Evolutionary conservation across 352 stramenopile genomes (phyloP).

Genomic region (Pythium brachiatum): DNA sequence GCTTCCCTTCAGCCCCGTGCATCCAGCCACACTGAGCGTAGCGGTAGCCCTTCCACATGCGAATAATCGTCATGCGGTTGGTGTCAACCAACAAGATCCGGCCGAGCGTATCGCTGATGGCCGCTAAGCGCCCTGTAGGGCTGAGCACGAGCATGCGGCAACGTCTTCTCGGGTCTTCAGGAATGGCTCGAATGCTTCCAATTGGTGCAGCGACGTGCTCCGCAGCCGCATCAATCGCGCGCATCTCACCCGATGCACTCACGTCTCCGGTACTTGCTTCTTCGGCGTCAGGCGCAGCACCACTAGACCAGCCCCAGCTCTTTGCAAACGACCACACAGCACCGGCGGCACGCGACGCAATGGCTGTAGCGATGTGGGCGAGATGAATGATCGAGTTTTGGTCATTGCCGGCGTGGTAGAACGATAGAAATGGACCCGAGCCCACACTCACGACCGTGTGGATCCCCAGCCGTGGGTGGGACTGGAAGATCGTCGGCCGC

Average conservation of each 20-base stretch:
- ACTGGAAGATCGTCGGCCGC: slow-evolving; percentile 79
- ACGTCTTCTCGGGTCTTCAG: slow-evolving; percentile 60
- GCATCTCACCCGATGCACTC: slow-evolving; percentile 17
- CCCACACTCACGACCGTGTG: slow-evolving; percentile 74
- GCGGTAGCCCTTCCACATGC: slow-evolving; percentile 88
- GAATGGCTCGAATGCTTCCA: slow-evolving; percentile 42
- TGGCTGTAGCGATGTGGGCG: slow-evolving; percentile 79
- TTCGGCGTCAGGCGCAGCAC: slow-evolving; percentile 14
- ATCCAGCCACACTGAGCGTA: slow-evolving; percentile 84
- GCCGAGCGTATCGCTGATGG: slow-evolving; percentile 72
- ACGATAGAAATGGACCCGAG: slow-evolving; percentile 64
- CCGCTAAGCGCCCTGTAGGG: slow-evolving; percentile 62
- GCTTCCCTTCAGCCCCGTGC: slow-evolving; percentile 55
- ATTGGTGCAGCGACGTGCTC: slow-evolving; percentile 74
- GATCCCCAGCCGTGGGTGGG: slow-evolving; percentile 65
- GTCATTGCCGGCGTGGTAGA: slow-evolving; percentile 83
- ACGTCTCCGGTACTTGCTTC: slow-evolving; percentile 24
- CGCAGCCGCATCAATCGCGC: slow-evolving; percentile 39
- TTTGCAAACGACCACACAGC: slow-evolving; percentile 83
- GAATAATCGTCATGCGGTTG: slow-evolving; percentile 73
- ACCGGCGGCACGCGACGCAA: slow-evolving; percentile 67
- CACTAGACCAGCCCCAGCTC: slow-evolving; percentile 66
- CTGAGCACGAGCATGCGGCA: slow-evolving; percentile 64
- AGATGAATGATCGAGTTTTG: slow-evolving; percentile 87
- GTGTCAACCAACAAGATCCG: slow-evolving; percentile 78